Base-by-base conservation (phyloP, 495 filamentous ascomycete species). In the Clavariopsis aquatica region DNA sequence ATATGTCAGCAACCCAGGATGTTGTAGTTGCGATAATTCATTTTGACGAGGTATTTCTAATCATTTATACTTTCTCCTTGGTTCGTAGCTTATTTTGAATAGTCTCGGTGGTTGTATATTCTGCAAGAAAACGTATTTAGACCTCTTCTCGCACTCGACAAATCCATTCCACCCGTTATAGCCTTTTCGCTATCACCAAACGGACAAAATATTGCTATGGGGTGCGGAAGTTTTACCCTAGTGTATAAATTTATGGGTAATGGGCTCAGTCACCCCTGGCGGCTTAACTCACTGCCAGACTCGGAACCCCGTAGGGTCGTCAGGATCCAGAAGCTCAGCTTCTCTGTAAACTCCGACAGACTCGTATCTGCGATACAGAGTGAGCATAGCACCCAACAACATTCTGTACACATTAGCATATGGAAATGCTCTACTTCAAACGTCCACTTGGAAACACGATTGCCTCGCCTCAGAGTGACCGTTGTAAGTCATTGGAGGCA, bases 301-400 rank as follows among this genome's bases (percentile, higher is more conserved):
- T 15, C 15, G 13, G 38, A 43, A 5, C 6, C 5, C 9, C n/a
- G 9, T 29, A 45, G 46, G 3, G 46, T 23, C 7, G 19, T 52
- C 20, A 46, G 57, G 15, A 23, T 52, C 9, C 57, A 60, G 7
- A 60, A 60, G 27, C 17, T 52, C n/a, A 52, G 45, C 46, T 60
- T 60, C 57, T 60, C 57, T 2, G 27, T 43, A 19, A 46, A 60
- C 27, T 45, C 45, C 3, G 36, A 38, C 19, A 19, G 46, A 26
- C 57, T 60, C 1, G 34, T 52, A 4, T 60, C 57, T 29, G 23
- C 57, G n/a, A 38, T 52, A 22, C 57, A 60, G 27, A 26, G 52
- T 5, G 45, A 52, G 46, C 23, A 60, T 20, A 52, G 45, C 28
- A 31, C 7, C 4, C 57, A 51, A 22, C 5, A 52, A 31, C 46